Conservation (phyloP, 2,329 filamentous ascomycete species). For the Sphaerulina vaccinii region DNA sequence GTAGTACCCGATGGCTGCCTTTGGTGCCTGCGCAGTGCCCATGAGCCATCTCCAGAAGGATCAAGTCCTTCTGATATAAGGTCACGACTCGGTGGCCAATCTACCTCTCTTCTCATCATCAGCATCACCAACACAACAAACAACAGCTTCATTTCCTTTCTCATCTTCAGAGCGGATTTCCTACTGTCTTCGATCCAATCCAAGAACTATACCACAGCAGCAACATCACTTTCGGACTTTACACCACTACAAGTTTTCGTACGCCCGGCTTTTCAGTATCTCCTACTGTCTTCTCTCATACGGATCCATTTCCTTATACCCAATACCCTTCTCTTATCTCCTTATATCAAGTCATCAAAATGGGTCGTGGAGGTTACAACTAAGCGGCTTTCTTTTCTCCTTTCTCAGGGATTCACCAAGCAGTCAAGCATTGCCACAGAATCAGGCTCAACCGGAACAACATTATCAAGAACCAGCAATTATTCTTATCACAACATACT, state of each 20-base stretch:
- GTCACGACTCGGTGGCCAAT: neutral
- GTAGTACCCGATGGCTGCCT: neutral
- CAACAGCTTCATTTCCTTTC: slow-evolving; percentile 19
- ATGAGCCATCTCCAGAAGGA: neutral
- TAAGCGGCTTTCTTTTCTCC: slow-evolving; percentile 24
- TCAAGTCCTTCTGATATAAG: neutral
- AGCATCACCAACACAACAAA: slow-evolving; percentile 15
- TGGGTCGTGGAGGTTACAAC: slow-evolving; percentile 47
- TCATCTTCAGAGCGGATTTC: slow-evolving; percentile 11
- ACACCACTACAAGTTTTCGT: slow-evolving; percentile 1
- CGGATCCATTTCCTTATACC: slow-evolving; percentile 8
- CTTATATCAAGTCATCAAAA: slow-evolving; percentile 28
- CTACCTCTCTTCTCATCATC: slow-evolving; percentile 16
- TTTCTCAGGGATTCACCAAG: neutral
- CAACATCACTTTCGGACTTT: slow-evolving; percentile 1
- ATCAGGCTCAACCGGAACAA: neutral
- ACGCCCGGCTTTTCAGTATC: slow-evolving; percentile 14
- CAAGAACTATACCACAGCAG: slow-evolving; percentile 14
- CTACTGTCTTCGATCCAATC: slow-evolving; percentile 11
- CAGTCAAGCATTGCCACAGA: neutral
- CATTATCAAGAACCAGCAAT: slow-evolving; percentile 9
- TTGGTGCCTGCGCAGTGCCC: neutral
- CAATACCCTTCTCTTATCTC: slow-evolving; percentile 17
- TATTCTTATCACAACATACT: too few species aligned
- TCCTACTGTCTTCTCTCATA: slow-evolving; percentile 11